Evolutionary conservation across 306 rosid species (phyloP), one percentile per base, ranked within the genome.

Genomic region (Ceratonia siliqua): DNA sequence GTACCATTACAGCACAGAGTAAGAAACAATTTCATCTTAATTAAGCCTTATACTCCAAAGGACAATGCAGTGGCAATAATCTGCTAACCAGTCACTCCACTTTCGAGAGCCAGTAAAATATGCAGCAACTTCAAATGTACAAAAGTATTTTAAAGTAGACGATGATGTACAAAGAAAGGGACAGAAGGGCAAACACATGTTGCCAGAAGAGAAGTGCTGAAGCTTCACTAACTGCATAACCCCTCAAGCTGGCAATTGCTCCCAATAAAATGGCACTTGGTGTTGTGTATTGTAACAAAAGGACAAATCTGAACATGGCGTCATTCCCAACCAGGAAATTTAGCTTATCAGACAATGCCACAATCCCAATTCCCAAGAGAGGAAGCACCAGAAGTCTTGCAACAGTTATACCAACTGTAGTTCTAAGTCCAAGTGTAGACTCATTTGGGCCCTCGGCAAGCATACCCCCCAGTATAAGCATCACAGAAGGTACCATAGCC

Each of bases 121-220:
- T 25, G 20, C 49, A 14, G 28, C 57, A 73, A 57, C 69, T 57
- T 89, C 87, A 87, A 8, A 89, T 5, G 41, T 78, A 82, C 4
- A 57, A 1, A 50, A 87, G 24, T 45, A 91, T 77, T 79, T 75
- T 88, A 55, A 94, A 94, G 89, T 89, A 91, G 78, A 91, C 64
- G 13, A 87, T 77, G 66, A 88, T 80, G 68, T 86, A 89, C 54
- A 94, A 32, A 27, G 98, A 88, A 80, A 94, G 76, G 62, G 97
- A 89, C 85, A 91, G 85, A 36, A 89, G 94, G 8, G 97, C 90
- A 76, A 85, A 89, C 75, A 85, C 79, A 39, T 91, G 98, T 82
- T 93, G 98, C 97, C 98, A 93, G 81, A 93, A 91, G 77, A 91
- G 86, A 73, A 93, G 81, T 61, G 98, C 87, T 0, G 97, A 93